Evolutionary conservation across 345 rosid species (phyloP).

Genomic region (Carallia brachiata): DNA sequence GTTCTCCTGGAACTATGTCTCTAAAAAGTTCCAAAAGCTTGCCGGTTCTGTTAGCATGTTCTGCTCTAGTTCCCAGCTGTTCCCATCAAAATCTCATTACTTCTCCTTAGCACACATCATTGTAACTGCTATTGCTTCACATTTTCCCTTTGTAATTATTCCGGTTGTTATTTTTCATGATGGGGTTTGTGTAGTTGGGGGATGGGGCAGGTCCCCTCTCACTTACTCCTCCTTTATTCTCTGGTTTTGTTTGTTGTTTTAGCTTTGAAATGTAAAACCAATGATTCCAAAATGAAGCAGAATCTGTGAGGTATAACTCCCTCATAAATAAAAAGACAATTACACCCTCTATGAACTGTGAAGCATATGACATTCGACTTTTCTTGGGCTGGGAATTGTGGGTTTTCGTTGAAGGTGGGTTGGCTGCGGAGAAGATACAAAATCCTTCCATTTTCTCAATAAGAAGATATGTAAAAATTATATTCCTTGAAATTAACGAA

Average conservation of each 20-base stretch:
- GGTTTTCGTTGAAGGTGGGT: constrained; percentile 1
- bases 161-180: not conserved
- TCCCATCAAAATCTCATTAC: constrained; percentile 1
- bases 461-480: not conserved
- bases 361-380: constrained; percentile 14
- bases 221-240: constrained; percentile 9
- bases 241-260: constrained; percentile 15
- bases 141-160: not conserved
- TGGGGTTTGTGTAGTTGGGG: constrained; percentile 3
- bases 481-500: constrained; percentile 41
- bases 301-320: not conserved
- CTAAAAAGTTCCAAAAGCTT: constrained; percentile 23
- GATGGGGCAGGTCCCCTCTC: constrained; percentile 4
- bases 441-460: constrained; percentile 22
- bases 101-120: not conserved
- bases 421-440: constrained; percentile 12
- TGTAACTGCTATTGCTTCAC: constrained; percentile 29
- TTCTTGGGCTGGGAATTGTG: constrained; percentile 12
- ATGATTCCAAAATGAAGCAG: constrained; percentile 27
- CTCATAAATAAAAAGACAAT: constrained; percentile 23
- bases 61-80: constrained; percentile 34
- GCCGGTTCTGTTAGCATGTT: constrained; percentile 28
- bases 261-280: constrained; percentile 32
- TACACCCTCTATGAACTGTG: constrained; percentile 3
- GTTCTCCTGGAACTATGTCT: not conserved